Evolutionary conservation across 2,329 filamentous ascomycete genomes (phyloP).

Genomic region (Penicillium oxalicum): DNA sequence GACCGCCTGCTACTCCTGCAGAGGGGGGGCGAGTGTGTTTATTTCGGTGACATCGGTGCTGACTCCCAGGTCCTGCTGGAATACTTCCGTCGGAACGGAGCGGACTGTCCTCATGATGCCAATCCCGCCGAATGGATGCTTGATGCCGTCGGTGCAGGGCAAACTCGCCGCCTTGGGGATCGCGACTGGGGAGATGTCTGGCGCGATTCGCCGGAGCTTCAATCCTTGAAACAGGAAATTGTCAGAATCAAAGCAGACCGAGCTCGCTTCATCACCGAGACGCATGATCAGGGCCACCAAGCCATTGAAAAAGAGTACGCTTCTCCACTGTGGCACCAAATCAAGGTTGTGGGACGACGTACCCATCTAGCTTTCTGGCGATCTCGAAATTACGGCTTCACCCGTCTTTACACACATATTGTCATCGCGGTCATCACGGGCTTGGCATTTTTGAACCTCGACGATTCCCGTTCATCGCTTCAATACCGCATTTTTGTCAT

Average conservation of each 20-base stretch:
- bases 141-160: slow-evolving; percentile 67
- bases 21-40: slow-evolving; percentile 49
- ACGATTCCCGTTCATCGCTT: slow-evolving; percentile 67
- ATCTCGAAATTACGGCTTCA: slow-evolving; percentile 83
- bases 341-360: slow-evolving; percentile 66
- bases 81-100: slow-evolving; percentile 51
- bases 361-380: slow-evolving; percentile 78
- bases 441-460: slow-evolving; percentile 70
- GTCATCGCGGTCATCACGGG: slow-evolving; percentile 72
- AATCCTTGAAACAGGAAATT: slow-evolving; percentile 61
- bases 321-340: slow-evolving; percentile 71
- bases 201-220: slow-evolving; percentile 65
- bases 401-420: slow-evolving; percentile 77
- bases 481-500: slow-evolving; percentile 86
- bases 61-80: slow-evolving; percentile 45
- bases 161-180: slow-evolving; percentile 63
- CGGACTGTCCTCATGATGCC: slow-evolving; percentile 44
- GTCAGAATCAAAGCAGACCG: slow-evolving; percentile 59
- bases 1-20: slow-evolving; percentile 53
- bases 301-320: slow-evolving; percentile 70
- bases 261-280: slow-evolving; percentile 40
- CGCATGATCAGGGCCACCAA: slow-evolving; percentile 34
- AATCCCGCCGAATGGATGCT: slow-evolving; percentile 50
- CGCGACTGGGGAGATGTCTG: slow-evolving; percentile 78
- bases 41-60: slow-evolving; percentile 50